A percentile compares a stretch with the other conserved stretches of the same genome.
These are phyloP conservation scores for Talaromyces sp. DNA, from an alignment of 2,329 filamentous ascomycete genomes.

Conservation along the genomic window DNA sequence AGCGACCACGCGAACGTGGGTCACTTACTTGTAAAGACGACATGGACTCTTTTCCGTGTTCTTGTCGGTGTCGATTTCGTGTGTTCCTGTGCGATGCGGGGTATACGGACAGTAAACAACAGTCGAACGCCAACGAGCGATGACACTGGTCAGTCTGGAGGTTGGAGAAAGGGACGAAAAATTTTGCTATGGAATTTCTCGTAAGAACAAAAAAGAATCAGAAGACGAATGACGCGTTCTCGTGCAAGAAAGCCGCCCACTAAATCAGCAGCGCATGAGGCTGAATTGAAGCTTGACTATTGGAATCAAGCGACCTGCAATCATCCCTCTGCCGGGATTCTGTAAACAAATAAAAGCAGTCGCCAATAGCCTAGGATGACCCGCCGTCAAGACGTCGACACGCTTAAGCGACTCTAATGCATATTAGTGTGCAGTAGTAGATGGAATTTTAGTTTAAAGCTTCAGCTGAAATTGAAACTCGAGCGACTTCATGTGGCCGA, in stretches of 20 bases:
- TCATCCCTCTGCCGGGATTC: background rate
- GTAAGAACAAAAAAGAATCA: background rate
- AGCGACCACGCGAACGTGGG: slow-evolving; percentile 43
- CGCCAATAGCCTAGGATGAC: background rate
- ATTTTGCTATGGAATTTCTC: background rate
- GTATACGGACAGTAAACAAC: slow-evolving; percentile 3
- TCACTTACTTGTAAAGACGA: slow-evolving; percentile 41
- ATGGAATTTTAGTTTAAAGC: background rate
- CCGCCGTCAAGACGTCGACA: background rate
- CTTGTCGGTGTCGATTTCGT: background rate
- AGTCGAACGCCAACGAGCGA: background rate
- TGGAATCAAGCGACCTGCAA: background rate
- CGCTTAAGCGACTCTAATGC: background rate
- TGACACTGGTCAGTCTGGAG: background rate
- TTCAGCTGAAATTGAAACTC: background rate
- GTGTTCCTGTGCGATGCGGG: slow-evolving; percentile 9
- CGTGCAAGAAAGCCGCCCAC: background rate
- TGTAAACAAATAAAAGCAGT: slow-evolving; percentile 4
- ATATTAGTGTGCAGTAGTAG: background rate
- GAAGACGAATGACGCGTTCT: background rate
- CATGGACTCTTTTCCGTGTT: slow-evolving; percentile 3
- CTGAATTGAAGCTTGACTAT: slow-evolving; percentile 17
- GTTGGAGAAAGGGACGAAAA: background rate
- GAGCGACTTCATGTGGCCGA: background rate
- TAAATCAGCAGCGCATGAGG: slow-evolving; percentile 14